Evolutionary conservation across 805 yeast genomes (phyloP).

Genomic region (Yueomyces sinensis): DNA sequence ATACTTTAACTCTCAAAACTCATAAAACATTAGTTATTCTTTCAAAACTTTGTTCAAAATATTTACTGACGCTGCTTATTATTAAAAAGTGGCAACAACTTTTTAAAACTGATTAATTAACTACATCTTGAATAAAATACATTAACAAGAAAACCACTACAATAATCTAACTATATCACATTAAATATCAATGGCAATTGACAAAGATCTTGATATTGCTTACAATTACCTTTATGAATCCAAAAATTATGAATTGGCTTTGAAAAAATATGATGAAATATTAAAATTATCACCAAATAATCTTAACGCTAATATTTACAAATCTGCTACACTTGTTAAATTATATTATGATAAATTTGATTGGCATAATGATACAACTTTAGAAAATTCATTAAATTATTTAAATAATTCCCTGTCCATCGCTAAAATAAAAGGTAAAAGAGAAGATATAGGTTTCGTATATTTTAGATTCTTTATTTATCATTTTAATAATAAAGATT

Average conservation of each 20-base stretch:
- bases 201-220: constrained; percentile 30
- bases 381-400: constrained; percentile 26
- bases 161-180: too few relatives aligned
- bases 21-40: too few relatives aligned
- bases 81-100: too few relatives aligned
- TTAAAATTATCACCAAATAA: constrained; percentile 32
- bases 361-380: constrained; percentile 31
- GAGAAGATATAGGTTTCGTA: constrained; percentile 33
- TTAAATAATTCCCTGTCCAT: constrained; percentile 29
- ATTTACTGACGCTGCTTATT: too few relatives aligned
- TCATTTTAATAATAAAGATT: constrained; percentile 33
- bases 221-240: constrained; percentile 31
- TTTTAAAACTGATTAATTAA: too few relatives aligned
- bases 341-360: constrained; percentile 25
- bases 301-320: constrained; percentile 33
- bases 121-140: too few relatives aligned
- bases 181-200: constrained; percentile 21
- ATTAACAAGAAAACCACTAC: too few relatives aligned
- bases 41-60: too few relatives aligned
- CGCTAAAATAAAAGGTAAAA: constrained; percentile 34
- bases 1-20: too few relatives aligned
- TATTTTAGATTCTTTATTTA: constrained; percentile 37
- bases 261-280: constrained; percentile 27
- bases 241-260: constrained; percentile 34
- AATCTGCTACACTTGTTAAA: constrained; percentile 38